A percentile compares a stretch with the other conserved stretches of the same genome.
Conservation (phyloP, 306 rosid species). For the Gynostemma pentaphyllum region DNA sequence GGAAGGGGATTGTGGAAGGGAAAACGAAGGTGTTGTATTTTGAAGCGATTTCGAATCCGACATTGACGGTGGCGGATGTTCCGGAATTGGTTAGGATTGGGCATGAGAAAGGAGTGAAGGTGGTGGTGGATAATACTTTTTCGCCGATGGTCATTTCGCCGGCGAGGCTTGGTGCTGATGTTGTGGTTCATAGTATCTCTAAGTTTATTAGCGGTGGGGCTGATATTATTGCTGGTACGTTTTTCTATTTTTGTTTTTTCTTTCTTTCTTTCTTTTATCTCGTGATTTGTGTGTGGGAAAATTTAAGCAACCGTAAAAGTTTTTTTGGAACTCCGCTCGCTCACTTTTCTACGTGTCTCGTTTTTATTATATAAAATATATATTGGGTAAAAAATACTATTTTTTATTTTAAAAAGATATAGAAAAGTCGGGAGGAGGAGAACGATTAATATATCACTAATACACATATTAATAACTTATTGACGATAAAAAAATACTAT, state of each 20-base stretch:
- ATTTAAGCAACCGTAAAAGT: no score
- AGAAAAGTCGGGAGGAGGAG: no score
- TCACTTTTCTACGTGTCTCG: no score
- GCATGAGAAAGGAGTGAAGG: slow-evolving; percentile 52
- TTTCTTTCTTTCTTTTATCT: not conserved
- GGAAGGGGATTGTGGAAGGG: slow-evolving; percentile 45
- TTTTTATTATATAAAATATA: no score
- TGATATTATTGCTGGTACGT: slow-evolving; percentile 88
- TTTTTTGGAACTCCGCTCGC: no score
- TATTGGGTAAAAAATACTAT: no score
- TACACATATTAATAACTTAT: no score
- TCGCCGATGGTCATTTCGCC: slow-evolving; percentile 86
- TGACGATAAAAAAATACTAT: no score
- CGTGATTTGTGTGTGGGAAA: not conserved
- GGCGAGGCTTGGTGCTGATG: slow-evolving; percentile 80
- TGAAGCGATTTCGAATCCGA: slow-evolving; percentile 68
- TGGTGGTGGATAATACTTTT: slow-evolving; percentile 89
- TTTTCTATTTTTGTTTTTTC: no score
- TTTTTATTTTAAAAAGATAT: no score
- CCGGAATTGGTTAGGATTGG: slow-evolving; percentile 60
- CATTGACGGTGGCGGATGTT: slow-evolving; percentile 53
- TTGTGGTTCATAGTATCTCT: slow-evolving; percentile 78
- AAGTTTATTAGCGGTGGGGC: slow-evolving; percentile 97
- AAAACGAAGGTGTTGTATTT: slow-evolving; percentile 60
- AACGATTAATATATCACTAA: no score